Base-by-base conservation (phyloP, 768 basidiomycete genomes). In the Pleurotus ostreatus region DNA sequence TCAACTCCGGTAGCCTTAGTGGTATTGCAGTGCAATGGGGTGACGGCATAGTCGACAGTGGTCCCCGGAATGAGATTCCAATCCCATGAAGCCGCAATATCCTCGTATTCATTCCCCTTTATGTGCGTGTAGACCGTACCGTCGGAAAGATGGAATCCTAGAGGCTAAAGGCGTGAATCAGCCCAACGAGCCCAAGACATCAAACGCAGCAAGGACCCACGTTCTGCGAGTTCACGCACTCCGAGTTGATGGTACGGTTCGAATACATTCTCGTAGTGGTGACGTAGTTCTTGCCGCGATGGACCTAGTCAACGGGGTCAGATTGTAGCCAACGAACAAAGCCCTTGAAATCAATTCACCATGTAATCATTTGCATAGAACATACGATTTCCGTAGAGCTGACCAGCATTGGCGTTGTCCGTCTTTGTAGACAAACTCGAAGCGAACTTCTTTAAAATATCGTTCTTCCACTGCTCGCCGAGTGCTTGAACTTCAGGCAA, bases 1-100 rank as follows among this genome's bases (percentile, higher is more conserved):
- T 85, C 77, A 4, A 78, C 60, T 0, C 85, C 86, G 1, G 62
- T 71, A 54, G 70, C 68, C 30, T 67, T 60, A 1, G 79, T 75
- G 7, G 68, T 66, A 23, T 59, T 66, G 61, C 85, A 88, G 40
- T 63, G 63, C 12, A 90, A 71, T 1, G 72, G 65, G 0, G 86
- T 88, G 2, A 71, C 79, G 5, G 68, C 72, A 61, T 87, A 86
- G 64, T 88, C 83, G 37, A 78, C 75, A 1, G 88, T 89, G 26
- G 74, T 88, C 0, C 88, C 88, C 4, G 88, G 88, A 44, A 90
- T 82, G 5, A 87, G 75, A 60, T 88, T 83, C 88, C 88, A 90
- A 67, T 90, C 85, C 87, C 86, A 87, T 1, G 82, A 74, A 2
- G 81, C 87, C 2, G 81, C 70, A 37, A 89, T 88, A 62, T 88